Evolutionary conservation across 1,139 yeast species (phyloP), one percentile per base, ranked within the genome.

Genomic region (Yamadazyma friedrichii): DNA sequence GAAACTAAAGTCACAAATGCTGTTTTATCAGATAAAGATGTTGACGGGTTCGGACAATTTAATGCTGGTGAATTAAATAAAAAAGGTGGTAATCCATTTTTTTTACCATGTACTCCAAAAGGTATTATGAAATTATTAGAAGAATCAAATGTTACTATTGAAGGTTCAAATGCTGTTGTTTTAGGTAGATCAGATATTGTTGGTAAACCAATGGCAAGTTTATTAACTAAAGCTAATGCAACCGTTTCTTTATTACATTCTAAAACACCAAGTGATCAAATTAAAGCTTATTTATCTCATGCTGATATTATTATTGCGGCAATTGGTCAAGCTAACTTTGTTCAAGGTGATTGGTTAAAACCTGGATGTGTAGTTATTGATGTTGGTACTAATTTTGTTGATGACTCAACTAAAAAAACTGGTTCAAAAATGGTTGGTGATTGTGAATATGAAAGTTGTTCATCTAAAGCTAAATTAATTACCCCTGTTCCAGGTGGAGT

Each of bases 401-500:
- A 80, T 1, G 98, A 91, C 58, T 56, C 79, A 26, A 62, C 87
- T 40, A 85, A 80, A 61, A 88, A 89, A 66, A 75, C 87, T 8
- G 98, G 98, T 38, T 79, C 80, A 56, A 80, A 85, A 59, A 76
- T 91, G 65, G 96, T 89, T 38, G 99, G 99, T 44, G 98, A 93
- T 60, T 96, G 91, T 46, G 96, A 91, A 50, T 89, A 78, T 55
- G 83, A 74, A 39, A 67, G 80, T 20, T 88, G 88, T 42, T 59
- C 75, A 38, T 70, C 77, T 42, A 79, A 76, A 46, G 96, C 95
- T 25, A 74, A 84, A 29, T 74, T 76, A 57, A 78, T 93, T 58
- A 93, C 98, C 17, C 98, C 98, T 24, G 99, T 93, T 44, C 99
- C 98, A 39, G 99, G 99, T 59, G 98, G 98, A 52, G 98, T 93